A percentile compares a stretch with the other conserved stretches of the same genome.
These are phyloP conservation scores for Quaeritorhiza haematococci DNA, from an alignment of 371 early-diverging fungal species.

Conservation along the genomic window DNA sequence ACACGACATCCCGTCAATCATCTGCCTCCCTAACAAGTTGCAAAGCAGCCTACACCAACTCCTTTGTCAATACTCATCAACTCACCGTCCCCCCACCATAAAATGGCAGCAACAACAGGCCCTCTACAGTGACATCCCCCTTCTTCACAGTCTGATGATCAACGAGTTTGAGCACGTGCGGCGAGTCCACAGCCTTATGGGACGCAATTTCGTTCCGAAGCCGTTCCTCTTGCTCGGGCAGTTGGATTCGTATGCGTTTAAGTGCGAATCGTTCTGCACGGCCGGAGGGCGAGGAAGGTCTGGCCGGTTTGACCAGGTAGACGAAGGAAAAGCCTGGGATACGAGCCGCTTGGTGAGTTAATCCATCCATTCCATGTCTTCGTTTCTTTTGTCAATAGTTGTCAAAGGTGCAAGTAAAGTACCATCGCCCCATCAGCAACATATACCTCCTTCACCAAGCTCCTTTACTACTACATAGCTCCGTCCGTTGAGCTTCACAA, in stretches of 20 bases:
- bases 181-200: conserved; percentile 29
- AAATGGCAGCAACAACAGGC: conserved; percentile 37
- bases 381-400: too few relatives aligned
- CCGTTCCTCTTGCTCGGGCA: conserved; percentile 43
- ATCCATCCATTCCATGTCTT: too few relatives aligned
- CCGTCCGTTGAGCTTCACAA: too few relatives aligned
- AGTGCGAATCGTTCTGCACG: conserved; percentile 23
- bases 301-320: conserved; percentile 31
- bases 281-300: not conserved
- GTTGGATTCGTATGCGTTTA: conserved; percentile 36
- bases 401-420: too few relatives aligned
- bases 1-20: too few relatives aligned
- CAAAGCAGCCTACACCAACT: not conserved
- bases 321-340: conserved; percentile 48
- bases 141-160: conserved; percentile 26
- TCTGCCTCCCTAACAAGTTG: too few relatives aligned
- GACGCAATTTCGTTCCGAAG: conserved; percentile 36
- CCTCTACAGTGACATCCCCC: conserved; percentile 23
- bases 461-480: too few relatives aligned
- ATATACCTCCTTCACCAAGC: too few relatives aligned
- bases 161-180: conserved; percentile 31
- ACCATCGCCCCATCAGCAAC: too few relatives aligned
- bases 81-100: conserved; percentile 31
- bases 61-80: not conserved
- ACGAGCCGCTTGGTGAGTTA: too few relatives aligned